Base-by-base conservation (phyloP, 805 yeast species). In the Saccharomycodes ludwigii region DNA sequence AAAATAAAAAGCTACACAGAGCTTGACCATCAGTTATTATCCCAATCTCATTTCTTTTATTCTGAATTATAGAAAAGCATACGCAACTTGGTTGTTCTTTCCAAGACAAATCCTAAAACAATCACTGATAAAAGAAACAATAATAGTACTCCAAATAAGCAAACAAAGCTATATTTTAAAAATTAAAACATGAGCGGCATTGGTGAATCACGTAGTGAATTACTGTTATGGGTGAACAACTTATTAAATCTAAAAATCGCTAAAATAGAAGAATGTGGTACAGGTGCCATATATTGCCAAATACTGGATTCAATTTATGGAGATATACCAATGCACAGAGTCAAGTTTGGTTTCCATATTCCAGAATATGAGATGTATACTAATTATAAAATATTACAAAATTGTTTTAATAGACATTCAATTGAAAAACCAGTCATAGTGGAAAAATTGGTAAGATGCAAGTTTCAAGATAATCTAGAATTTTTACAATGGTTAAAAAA, bases 201-300 rank as follows among this genome's bases (percentile, higher is more conserved):
- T 41, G 82, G 82, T 4, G 93, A 81, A 46, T 81, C 94, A 6
- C 72, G 97, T 44, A 72, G 76, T 27, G 95, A 84, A 44, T 66
- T 91, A 12, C 58, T 91, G 34, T 68, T 66, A 34, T 91, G 97
- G 97, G 64, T 91, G 42, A 88, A 88, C 48, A 63, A 69, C 26
- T 66, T 81, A 3, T 63, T 84, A 29, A 68, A 68, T 27, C 55
- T 85, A 25, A 63, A 73, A 39, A 71, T 81, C 45, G 63, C 73
- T 22, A 83, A 80, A 50, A 78, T 91, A 2, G 98, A 91, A 50
- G 86, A 86, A 54, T 77, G 95, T 50, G 99, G 99, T 12, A 72
- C 80, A 2, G 99, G 99, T 2, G 95, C 95, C 1, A 88, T 84
- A 1, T 88, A 83, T 52, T 85, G 96, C 54, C 95, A 86, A 59